Evolutionary conservation across 2,329 filamentous ascomycete genomes (phyloP).

Genomic region (Cryphonectria japonica): DNA sequence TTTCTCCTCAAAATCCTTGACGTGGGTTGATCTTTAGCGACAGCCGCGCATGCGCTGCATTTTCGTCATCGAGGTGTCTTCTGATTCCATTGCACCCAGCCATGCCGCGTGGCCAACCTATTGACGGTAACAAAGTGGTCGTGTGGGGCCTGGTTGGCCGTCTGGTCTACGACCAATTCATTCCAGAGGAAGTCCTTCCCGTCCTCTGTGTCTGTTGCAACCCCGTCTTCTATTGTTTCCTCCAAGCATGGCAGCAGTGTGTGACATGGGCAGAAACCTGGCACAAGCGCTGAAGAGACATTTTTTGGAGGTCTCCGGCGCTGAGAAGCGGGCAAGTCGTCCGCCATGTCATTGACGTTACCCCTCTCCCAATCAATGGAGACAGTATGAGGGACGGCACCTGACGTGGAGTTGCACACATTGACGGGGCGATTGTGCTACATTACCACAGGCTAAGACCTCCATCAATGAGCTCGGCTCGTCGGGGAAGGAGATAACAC

Average conservation of each 20-base stretch:
- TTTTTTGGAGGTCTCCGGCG: not conserved
- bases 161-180: not conserved
- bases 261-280: not conserved
- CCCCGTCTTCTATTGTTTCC: not conserved
- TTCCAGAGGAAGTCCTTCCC: not conserved
- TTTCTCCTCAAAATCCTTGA: not conserved
- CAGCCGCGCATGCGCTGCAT: conserved; percentile 13
- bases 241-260: not conserved
- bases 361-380: not conserved
- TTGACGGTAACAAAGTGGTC: not conserved
- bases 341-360: not conserved
- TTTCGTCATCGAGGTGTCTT: conserved; percentile 6
- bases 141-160: conserved; percentile 9
- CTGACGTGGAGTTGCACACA: not conserved
- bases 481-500: not conserved
- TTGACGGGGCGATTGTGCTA: conserved; percentile 11
- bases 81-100: conserved; percentile 12
- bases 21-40: not conserved
- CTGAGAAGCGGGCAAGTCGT: not conserved
- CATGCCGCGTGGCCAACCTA: conserved; percentile 14
- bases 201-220: not conserved
- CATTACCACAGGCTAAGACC: conserved; percentile 4
- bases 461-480: conserved; percentile 3
- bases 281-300: not conserved
- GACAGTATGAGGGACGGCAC: not conserved